These are phyloP conservation scores for Cryptosporidium sp. DNA, from an alignment of 169 alveolate species.

Conservation along the genomic window DNA sequence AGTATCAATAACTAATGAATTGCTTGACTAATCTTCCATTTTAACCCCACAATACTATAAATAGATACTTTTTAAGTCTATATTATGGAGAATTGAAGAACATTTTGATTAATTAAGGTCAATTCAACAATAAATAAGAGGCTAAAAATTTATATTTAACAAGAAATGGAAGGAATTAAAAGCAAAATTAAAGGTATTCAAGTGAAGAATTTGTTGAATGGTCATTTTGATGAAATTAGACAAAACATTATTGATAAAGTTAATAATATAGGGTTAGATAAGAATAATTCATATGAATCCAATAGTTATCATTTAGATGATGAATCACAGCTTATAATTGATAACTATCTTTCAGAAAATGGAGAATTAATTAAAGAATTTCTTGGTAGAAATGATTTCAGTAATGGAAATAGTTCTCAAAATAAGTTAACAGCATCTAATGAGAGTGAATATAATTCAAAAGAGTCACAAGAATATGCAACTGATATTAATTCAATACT, in stretches of 20 bases:
- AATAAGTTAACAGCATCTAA: neutral
- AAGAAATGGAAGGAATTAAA: neutral
- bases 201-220: neutral
- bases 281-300: neutral
- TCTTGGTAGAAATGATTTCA: neutral
- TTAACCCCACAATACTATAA: neutral
- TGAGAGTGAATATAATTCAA: neutral
- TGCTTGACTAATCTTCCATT: no score
- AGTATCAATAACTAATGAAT: neutral
- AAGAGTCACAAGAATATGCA: neutral
- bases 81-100: neutral
- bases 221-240: constrained; percentile 1
- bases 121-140: neutral
- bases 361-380: constrained; percentile 1
- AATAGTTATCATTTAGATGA: neutral
- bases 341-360: constrained; percentile 10
- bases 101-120: no score
- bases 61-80: neutral
- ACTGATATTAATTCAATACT: neutral
- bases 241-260: neutral
- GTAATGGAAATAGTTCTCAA: neutral
- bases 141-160: neutral
- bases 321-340: neutral
- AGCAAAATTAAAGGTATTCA: constrained; percentile 18
- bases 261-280: neutral